Percentiles rank a stretch among this genome's conserved stretches.
Conservation (phyloP, 2,329 filamentous ascomycete genomes). For the Diaporthe humulicola region DNA sequence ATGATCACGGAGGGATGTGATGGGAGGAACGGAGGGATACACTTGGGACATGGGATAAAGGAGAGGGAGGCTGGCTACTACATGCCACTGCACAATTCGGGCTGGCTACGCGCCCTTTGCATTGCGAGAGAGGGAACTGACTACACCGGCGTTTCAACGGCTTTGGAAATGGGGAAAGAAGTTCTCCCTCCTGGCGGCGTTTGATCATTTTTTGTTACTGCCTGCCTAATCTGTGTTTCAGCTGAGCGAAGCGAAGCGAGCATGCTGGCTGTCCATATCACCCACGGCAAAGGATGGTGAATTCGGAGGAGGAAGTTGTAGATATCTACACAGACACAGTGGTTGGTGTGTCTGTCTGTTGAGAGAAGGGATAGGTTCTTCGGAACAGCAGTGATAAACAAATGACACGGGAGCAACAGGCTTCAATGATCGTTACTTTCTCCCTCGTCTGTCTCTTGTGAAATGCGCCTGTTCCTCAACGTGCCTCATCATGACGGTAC, state of each 20-base stretch:
- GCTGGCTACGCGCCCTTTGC: not conserved
- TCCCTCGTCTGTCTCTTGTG: no score
- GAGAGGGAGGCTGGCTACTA: constrained; percentile 7
- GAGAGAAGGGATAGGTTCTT: not conserved
- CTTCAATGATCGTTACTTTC: not conserved
- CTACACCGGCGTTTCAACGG: constrained; percentile 8
- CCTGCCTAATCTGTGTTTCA: constrained; percentile 1
- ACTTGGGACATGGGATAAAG: not conserved
- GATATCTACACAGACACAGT: constrained; percentile 9
- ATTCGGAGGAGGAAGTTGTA: not conserved
- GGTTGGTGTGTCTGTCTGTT: not conserved
- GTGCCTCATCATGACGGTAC: not conserved
- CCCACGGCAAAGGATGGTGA: not conserved
- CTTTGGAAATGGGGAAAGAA: constrained; percentile 12
- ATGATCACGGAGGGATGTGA: not conserved
- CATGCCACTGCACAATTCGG: not conserved
- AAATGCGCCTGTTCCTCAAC: not conserved
- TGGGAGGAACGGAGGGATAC: not conserved
- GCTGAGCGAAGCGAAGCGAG: constrained; percentile 18
- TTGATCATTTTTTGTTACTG: not conserved
- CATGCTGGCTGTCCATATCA: constrained; percentile 10
- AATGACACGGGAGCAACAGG: not conserved
- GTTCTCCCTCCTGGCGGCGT: not conserved
- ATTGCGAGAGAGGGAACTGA: not conserved
- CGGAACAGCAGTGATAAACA: not conserved